Evolutionary conservation across 2,329 filamentous ascomycete genomes (phyloP), one percentile per base, ranked within the genome.

Genomic region (Alternaria alternata): DNA sequence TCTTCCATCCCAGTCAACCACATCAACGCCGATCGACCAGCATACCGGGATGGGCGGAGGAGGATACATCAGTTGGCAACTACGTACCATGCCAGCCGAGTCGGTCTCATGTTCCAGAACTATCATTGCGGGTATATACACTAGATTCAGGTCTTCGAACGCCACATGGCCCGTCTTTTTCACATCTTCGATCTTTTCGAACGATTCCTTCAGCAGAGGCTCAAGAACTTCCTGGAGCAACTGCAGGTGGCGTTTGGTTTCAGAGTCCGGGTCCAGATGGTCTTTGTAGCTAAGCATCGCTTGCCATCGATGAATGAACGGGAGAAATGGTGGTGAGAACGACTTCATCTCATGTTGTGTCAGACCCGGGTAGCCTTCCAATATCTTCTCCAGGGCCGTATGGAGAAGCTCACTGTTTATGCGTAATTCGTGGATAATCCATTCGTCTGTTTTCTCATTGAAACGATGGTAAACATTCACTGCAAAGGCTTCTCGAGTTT

Each of bases 251-350:
- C 49, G 34, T 18, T 32, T 28, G 11, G 53, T 64, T 12, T 59
- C 52, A 7, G 55, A 36, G 4, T 47, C 56, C 1, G 16, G 20
- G 9, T 66, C 62, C 11, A 51, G 26, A 16, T 36, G 24, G 2
- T 63, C 48, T 9, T 58, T 59, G 41, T 42, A 48, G 4, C 48
- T 42, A 12, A 44, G n/a, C 53, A 80, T 66, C 22, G 70, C 66
- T 7, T 67, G 77, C 87, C 88, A 91, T 26, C 88, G 83, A 74
- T 91, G 87, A 41, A 89, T 83, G 56, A 91, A 86, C 0, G 86
- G 85, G 63, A 85, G 79, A 62, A 90, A 91, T 0, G 86, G 86
- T 0, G 83, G 83, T 18, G 76, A 71, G 62, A 91, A 89, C 52
- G 85, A 84, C 2, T 90, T 79, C 2, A 86, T 82, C 16, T 86